Percentiles rank a stretch among this genome's conserved stretches.
Evolutionary conservation across 331 rosid species (phyloP).

Genomic region (Malus hybrid): DNA sequence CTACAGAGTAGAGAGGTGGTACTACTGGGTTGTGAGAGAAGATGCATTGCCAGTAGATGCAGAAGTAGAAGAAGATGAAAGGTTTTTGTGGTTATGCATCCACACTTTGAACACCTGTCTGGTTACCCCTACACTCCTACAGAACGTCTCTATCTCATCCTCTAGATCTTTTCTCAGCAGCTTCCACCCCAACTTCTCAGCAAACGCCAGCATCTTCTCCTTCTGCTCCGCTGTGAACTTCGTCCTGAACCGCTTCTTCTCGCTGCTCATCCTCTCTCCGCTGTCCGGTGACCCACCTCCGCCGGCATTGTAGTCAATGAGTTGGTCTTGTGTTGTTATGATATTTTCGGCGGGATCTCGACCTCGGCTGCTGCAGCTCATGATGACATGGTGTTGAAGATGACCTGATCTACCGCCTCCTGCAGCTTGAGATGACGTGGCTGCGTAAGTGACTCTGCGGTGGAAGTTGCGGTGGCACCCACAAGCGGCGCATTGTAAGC

Average conservation of each 20-base stretch:
- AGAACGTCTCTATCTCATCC: constrained; percentile 74
- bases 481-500: constrained; percentile 73
- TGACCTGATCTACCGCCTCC: constrained; percentile 1
- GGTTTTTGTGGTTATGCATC: constrained; percentile 92
- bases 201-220: constrained; percentile 79
- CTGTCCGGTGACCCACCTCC: constrained; percentile 23
- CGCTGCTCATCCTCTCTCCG: constrained; percentile 8
- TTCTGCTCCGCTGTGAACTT: constrained; percentile 77
- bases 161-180: constrained; percentile 69
- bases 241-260: constrained; percentile 64
- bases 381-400: background rate
- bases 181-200: constrained; percentile 87
- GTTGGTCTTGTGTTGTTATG: background rate
- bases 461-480: constrained; percentile 94
- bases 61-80: constrained; percentile 38
- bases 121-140: constrained; percentile 60
- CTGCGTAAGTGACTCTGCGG: constrained; percentile 43
- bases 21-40: constrained; percentile 57
- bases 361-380: constrained; percentile 22
- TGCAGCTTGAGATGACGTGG: background rate
- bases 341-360: constrained; percentile 2
- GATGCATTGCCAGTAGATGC: constrained; percentile 60
- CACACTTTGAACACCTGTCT: constrained; percentile 88
- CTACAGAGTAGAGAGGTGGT: background rate
- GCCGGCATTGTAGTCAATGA: constrained; percentile 7